Evolutionary conservation across 345 rosid genomes (phyloP), one percentile per base, ranked within the genome.

Genomic region (Citrus sp.): DNA sequence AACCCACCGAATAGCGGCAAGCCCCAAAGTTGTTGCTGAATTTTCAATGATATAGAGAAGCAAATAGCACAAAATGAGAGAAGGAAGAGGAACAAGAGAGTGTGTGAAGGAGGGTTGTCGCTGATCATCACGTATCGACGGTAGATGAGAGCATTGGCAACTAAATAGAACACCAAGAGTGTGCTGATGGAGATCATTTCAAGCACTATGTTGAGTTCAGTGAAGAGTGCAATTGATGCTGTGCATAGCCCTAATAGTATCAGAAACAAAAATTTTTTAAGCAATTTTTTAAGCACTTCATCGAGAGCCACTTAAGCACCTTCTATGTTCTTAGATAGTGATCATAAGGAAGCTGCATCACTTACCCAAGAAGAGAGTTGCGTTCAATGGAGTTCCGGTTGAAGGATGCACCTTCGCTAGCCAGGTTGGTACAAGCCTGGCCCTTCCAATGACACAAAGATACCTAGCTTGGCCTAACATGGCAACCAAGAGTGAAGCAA

Each of bases 381-480:
- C 97, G 80, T 95, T 95, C 82, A 92, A 82, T 49, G 98, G 98
- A 56, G 98, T 95, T 76, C 98, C 98, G 0, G 98, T 95, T 7
- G 98, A 89, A 86, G 98, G 97, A 85, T 93, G 91, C 60, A 95
- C 98, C 89, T 88, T 92, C 74, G 98, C 94, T 62, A 95, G 84
- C 92, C 98, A 95, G 55, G 87, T 89, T 35, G 98, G 98, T 75
- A 90, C 98, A 9, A 95, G 85, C 74, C 94, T 80, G 34, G 98
- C 93, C 88, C 98, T 90, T 58, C 90, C 97, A 54, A 94, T 87
- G 49, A 95, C 98, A 87, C 98, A 95, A 32, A 95, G 95, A 85
- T 95, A 93, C 83, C 98, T 86, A n/a, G 98, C 94, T 85, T 95
- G 98, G 32, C 98, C 98, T 80, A 95, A 81, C 98, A 95, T 95